phyloP scores from a whole-genome alignment of 257 asterid genomes.

The Solanum megistacrolobum region DNA sequence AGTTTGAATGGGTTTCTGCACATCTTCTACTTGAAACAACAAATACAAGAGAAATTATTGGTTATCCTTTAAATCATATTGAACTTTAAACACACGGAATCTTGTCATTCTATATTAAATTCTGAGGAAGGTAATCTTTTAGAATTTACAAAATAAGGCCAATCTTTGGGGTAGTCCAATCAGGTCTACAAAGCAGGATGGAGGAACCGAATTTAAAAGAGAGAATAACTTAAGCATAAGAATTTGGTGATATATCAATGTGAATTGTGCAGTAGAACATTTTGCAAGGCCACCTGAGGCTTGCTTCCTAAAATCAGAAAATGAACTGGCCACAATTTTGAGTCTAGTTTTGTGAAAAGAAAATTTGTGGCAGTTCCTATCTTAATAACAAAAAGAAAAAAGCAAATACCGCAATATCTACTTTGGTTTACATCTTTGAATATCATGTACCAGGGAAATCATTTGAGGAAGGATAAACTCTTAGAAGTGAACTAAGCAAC shows the following conservation, averaged over 20 bases:
- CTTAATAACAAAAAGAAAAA: background rate
- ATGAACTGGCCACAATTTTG: background rate
- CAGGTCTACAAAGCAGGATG: background rate
- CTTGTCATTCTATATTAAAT: background rate
- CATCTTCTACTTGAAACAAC: background rate
- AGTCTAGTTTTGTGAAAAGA: background rate
- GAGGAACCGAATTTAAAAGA: background rate
- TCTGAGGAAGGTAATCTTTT: background rate
- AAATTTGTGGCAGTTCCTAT: background rate
- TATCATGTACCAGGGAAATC: background rate
- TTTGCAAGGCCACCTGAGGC: background rate
- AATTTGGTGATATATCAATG: background rate
- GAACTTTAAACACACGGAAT: background rate
- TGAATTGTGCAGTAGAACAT: background rate
- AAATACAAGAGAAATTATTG: background rate
- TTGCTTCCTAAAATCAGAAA: background rate
- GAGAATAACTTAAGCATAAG: background rate
- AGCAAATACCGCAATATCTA: background rate
- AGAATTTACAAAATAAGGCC: background rate
- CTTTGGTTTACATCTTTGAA: background rate
- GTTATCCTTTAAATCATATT: background rate
- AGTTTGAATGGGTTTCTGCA: background rate
- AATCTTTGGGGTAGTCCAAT: background rate
- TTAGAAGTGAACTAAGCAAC: background rate
- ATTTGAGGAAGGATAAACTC: background rate